phyloP scores from a whole-genome alignment of 495 filamentous ascomycete genomes.

The Gamarada debralockiae region DNA sequence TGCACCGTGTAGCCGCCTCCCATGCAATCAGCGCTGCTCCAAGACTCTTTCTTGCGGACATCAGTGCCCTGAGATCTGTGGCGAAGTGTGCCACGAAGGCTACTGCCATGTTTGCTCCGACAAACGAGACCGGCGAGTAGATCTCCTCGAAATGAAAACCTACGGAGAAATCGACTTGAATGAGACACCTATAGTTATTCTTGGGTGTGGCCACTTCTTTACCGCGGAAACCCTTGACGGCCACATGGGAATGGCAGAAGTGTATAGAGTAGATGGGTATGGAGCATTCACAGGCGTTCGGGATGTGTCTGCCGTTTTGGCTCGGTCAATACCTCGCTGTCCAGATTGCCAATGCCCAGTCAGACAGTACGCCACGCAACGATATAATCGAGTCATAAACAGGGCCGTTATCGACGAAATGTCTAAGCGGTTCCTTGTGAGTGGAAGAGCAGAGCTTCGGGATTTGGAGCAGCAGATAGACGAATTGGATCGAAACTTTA shows the following conservation, averaged over 20 bases:
- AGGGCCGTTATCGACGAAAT: constrained; percentile 30
- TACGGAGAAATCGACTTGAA: constrained; percentile 58
- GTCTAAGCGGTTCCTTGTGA: constrained; percentile 25
- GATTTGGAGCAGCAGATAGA: constrained; percentile 14
- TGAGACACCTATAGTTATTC: constrained; percentile 56
- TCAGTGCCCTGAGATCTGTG: constrained; percentile 39
- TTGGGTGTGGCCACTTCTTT: constrained; percentile 63
- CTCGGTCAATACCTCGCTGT: constrained; percentile 22
- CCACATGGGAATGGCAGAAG: constrained; percentile 51
- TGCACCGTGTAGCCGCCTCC: constrained; percentile 59
- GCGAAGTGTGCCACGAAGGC: constrained; percentile 36
- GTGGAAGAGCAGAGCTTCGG: constrained; percentile 15
- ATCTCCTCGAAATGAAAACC: constrained; percentile 43
- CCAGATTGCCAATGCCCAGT: constrained; percentile 26
- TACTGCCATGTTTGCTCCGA: constrained; percentile 20
- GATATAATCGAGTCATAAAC: constrained; percentile 31
- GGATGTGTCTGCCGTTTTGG: constrained; percentile 16
- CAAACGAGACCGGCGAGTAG: constrained; percentile 34
- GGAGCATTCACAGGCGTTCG: constrained; percentile 19
- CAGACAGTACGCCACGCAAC: constrained; percentile 24
- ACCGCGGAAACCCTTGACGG: constrained; percentile 59
- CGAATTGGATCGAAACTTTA: constrained; percentile 10
- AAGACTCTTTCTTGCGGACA: constrained; percentile 59
- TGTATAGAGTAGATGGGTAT: constrained; percentile 14
- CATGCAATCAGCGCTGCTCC: constrained; percentile 62